Conservation (phyloP, 192 early-diverging fungal species). For the Pilobolus umbonatus region DNA sequence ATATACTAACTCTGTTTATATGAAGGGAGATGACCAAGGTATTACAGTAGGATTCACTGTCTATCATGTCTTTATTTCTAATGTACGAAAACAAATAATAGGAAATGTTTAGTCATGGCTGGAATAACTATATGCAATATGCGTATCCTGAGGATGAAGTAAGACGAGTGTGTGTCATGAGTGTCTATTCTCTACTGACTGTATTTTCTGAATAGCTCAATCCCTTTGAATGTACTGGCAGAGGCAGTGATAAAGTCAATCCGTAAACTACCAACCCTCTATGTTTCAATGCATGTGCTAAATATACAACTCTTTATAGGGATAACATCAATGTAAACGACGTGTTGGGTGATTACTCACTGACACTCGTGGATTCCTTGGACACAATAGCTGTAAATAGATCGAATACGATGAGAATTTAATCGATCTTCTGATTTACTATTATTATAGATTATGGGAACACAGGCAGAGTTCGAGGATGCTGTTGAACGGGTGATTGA, state of each 20-base stretch:
- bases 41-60: neutral
- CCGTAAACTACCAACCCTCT: conserved; percentile 31
- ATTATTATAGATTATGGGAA: conserved; percentile 53
- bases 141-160: conserved; percentile 89
- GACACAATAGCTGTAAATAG: conserved; percentile 76
- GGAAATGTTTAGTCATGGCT: conserved; percentile 78
- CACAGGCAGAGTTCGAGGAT: conserved; percentile 58
- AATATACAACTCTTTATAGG: conserved; percentile 2
- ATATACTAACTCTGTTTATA: neutral
- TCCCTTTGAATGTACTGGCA: conserved; percentile 76
- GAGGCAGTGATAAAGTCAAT: conserved; percentile 62
- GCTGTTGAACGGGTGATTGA: conserved; percentile 60
- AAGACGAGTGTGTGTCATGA: neutral
- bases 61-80: neutral
- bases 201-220: conserved; percentile 47
- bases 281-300: neutral
- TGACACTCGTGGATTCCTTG: conserved; percentile 91
- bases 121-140: conserved; percentile 70
- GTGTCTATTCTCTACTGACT: neutral
- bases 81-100: conserved; percentile 4
- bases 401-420: neutral
- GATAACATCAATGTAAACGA: conserved; percentile 74
- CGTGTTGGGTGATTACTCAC: conserved; percentile 89
- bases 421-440: neutral
- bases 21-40: conserved; percentile 19